Evolutionary conservation across 306 rosid species (phyloP).

Genomic region (Senna siamea): DNA sequence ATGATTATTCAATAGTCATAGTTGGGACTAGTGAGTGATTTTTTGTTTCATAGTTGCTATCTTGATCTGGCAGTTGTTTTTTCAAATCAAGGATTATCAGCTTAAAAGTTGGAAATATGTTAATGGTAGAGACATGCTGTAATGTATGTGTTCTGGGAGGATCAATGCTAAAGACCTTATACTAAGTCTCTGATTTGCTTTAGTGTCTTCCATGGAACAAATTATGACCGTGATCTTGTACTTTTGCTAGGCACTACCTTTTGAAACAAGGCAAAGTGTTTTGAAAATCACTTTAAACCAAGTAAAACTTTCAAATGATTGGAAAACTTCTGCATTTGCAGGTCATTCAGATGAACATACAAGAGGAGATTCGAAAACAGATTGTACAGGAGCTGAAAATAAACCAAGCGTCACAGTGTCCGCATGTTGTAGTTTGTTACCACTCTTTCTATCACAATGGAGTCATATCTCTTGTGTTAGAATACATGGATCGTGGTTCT

Average conservation of each 20-base stretch:
- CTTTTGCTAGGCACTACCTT: slow-evolving; percentile 1
- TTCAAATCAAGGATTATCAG: not conserved
- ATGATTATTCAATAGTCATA: not conserved
- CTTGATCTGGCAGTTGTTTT: slow-evolving; percentile 9
- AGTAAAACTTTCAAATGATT: slow-evolving; percentile 11
- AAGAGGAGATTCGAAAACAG: slow-evolving; percentile 94
- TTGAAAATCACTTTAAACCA: slow-evolving; percentile 9
- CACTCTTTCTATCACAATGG: slow-evolving; percentile 97
- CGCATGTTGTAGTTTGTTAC: slow-evolving; percentile 90
- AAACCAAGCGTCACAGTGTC: slow-evolving; percentile 95
- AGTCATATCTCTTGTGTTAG: slow-evolving; percentile 86
- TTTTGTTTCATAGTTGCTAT: not conserved
- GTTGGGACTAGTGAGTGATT: not conserved
- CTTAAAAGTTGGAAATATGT: not conserved
- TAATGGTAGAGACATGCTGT: not conserved
- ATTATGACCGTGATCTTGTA: slow-evolving; percentile 15
- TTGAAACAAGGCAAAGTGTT: slow-evolving; percentile 22
- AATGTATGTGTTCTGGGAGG: not conserved
- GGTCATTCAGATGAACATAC: slow-evolving; percentile 97
- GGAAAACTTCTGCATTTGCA: slow-evolving; percentile 42
- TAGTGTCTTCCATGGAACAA: slow-evolving; percentile 4
- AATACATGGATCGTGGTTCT: slow-evolving; percentile 99
- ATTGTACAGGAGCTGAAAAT: slow-evolving; percentile 98
- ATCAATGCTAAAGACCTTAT: not conserved
- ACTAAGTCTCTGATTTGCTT: slow-evolving; percentile 15